Conservation (phyloP, 768 basidiomycete species). For the Leccinum uliginosum region DNA sequence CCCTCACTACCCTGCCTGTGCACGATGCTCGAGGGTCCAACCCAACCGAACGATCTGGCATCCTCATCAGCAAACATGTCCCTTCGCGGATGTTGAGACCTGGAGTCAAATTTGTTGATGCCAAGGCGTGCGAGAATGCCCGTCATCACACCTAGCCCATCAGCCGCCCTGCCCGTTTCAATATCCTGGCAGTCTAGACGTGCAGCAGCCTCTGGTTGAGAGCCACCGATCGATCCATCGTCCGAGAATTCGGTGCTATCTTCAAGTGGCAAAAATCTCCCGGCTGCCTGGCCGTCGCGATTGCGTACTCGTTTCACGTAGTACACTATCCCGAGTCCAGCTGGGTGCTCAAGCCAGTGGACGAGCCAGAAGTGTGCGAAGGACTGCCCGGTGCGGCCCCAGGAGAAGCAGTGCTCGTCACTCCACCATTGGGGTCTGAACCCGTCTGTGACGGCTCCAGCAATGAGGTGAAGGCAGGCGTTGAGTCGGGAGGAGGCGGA, state of each 20-base stretch:
- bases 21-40: constrained; percentile 12
- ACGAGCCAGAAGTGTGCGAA: constrained; percentile 12
- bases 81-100: constrained; percentile 35
- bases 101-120: constrained; percentile 11
- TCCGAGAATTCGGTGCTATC: constrained; percentile 16
- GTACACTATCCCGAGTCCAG: constrained; percentile 38
- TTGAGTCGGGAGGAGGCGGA: constrained; percentile 29
- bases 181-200: constrained; percentile 1
- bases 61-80: constrained; percentile 84
- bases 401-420: constrained; percentile 5
- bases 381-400: constrained; percentile 11
- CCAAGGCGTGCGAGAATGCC: constrained; percentile 22
- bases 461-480: constrained; percentile 30
- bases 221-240: constrained; percentile 3
- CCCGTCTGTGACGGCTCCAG: constrained; percentile 33
- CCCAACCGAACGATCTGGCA: constrained; percentile 41
- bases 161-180: not conserved
- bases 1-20: constrained; percentile 39
- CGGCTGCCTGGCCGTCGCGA: constrained; percentile 1
- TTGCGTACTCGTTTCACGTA: constrained; percentile 37
- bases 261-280: constrained; percentile 19
- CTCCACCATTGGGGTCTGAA: constrained; percentile 7
- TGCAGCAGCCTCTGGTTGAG: constrained; percentile 6
- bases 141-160: constrained; percentile 4
- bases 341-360: constrained; percentile 19